Percentiles rank a stretch among this genome's conserved stretches.
These are phyloP conservation scores for Paecilomyces variotii DNA, from an alignment of 2,329 filamentous ascomycete species.

Conservation along the genomic window DNA sequence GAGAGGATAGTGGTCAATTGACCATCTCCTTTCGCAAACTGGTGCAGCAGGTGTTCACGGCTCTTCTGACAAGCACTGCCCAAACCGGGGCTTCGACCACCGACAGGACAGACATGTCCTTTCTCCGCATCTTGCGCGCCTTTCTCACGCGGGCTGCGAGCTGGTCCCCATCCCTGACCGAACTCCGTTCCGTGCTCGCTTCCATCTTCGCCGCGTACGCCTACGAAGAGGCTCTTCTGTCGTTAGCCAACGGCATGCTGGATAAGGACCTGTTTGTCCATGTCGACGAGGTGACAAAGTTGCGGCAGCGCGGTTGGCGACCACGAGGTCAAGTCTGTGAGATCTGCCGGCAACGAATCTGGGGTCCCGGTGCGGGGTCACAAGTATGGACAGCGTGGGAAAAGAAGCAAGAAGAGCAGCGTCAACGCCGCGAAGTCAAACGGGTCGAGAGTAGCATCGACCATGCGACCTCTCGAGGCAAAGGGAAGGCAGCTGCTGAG, in stretches of 20 bases:
- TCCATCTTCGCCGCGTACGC: slow-evolving; percentile 94
- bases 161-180: slow-evolving; percentile 75
- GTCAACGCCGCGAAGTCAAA: slow-evolving; percentile 21
- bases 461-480: slow-evolving; percentile 22
- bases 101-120: slow-evolving; percentile 56
- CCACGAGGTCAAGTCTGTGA: slow-evolving; percentile 82
- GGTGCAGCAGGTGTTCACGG: slow-evolving; percentile 86
- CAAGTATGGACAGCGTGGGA: slow-evolving; percentile 80
- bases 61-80: slow-evolving; percentile 70
- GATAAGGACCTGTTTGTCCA: slow-evolving; percentile 83
- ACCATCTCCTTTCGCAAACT: slow-evolving; percentile 62
- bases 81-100: slow-evolving; percentile 21
- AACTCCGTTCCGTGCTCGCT: slow-evolving; percentile 73
- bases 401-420: slow-evolving; percentile 38
- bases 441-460: slow-evolving; percentile 21
- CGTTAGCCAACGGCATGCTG: slow-evolving; percentile 75
- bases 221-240: slow-evolving; percentile 84
- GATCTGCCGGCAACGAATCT: slow-evolving; percentile 70
- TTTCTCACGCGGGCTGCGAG: slow-evolving; percentile 78
- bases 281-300: slow-evolving; percentile 63
- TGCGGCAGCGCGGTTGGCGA: slow-evolving; percentile 81
- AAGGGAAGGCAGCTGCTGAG: slow-evolving; percentile 31
- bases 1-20: slow-evolving; percentile 37
- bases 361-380: slow-evolving; percentile 77
- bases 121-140: slow-evolving; percentile 78